Evolutionary conservation across 768 basidiomycete species (phyloP), one percentile per base, ranked within the genome.

Genomic region (Suillus bovinus): DNA sequence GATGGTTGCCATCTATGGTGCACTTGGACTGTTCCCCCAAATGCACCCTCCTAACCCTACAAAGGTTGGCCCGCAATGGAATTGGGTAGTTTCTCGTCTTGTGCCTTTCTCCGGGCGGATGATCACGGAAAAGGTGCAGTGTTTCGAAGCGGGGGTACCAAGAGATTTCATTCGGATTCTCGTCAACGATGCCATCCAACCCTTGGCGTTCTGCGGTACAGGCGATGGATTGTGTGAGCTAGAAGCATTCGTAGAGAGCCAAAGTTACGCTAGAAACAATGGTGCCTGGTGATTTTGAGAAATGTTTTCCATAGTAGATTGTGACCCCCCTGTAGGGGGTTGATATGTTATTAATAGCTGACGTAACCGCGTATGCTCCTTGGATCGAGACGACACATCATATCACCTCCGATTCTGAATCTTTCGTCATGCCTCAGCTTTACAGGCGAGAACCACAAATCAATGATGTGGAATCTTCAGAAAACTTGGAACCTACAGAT

Each of bases 41-140:
- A 60, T 67, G 0, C 47, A 38, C 4, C 59, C 68, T 3, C 71
- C 66, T 2, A 59, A n/a, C 9, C 55, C 68, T 16, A 50, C 69
- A 39, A 39, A 58, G 31, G 61, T 71, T 3, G 68, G 78, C 55
- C 42, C 65, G 4, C 31, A 29, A 11, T 72, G 82, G 31, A 68
- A 73, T 13, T 93, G 89, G 89, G 67, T 82, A 2, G 75, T 82
- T 4, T 83, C 84, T 10, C 76, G 74, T 27, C 74, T 95, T 69
- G 87, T 90, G 9, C 89, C 94, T 0, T 96, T 96, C 73, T 83
- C 85, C 11, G 87, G 79, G 27, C 76, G 88, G 60, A 85, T 96
- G 84, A 83, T 91, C 24, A 82, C 86, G 5, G 94, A 96, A 78
- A 82, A 82, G 68, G 58, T 96, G 70, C 50, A 59, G 17, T 93